Base-by-base conservation (phyloP, 1,139 yeast genomes). In the Yamadazyma sp. region DNA sequence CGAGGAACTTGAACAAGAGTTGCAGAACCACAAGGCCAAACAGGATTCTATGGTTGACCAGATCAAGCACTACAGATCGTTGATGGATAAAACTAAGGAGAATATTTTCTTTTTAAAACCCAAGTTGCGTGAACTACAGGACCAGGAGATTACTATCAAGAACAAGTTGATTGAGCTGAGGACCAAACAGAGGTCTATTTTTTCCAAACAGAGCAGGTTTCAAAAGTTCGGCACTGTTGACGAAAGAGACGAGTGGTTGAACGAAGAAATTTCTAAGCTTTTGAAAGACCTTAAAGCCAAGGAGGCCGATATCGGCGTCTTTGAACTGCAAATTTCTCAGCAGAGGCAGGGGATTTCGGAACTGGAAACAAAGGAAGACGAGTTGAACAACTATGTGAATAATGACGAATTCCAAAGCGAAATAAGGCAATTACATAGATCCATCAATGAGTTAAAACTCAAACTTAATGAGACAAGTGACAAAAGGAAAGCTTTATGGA, bases 241-340 rank as follows among this genome's bases (percentile, higher is more conserved):
- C 4, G 83, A 86, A 45, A 75, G 97, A 49, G 85, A 89, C 55
- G 37, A 47, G 1, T 87, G 95, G 94, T 67, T 91, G n/a, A 48
- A 54, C n/a, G 37, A 43, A 3, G 66, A 68, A 40, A 62, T 68
- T 12, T 41, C 55, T 3, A 47, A 41, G 4, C 39, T 60, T 10
- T 54, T 46, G 1, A 63, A 41, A 16, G 51, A 49, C 36, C 37
- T 49, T 16, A 29, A 23, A 8, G 41, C 46, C 5, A 49, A 62
- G 42, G 62, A 61, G 10, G 38, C 48, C 5, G 66, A 63, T 38
- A 41, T 59, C 4, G 42, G 47, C 12, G 55, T 58, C 31, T 36
- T 62, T 11, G 39, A 50, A 11, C 48, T 47, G 31, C 57, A 55
- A 25, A 48, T 62, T 1, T 50, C 48, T 18, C 37, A 44, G 8